These are phyloP conservation scores for Candida sp. DNA, from an alignment of 1,139 yeast species.

Conservation along the genomic window DNA sequence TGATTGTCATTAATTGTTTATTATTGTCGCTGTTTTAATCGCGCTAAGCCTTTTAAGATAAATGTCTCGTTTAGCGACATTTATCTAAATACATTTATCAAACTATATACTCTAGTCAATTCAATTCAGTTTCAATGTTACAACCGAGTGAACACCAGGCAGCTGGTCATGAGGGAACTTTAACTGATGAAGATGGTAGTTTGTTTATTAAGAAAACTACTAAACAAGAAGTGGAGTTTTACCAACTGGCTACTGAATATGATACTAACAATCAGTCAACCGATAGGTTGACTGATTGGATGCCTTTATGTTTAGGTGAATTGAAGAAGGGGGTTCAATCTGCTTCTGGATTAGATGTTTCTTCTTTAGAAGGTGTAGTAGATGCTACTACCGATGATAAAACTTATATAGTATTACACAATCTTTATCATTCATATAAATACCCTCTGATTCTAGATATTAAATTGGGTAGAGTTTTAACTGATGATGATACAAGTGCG, in stretches of 20 bases:
- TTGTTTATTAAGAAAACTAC: conserved; percentile 70
- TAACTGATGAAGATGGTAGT: conserved; percentile 54
- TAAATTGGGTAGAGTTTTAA: conserved; percentile 70
- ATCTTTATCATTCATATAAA: conserved; percentile 56
- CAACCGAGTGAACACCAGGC: conserved; percentile 46
- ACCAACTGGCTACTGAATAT: conserved; percentile 32
- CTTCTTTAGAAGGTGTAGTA: conserved; percentile 1
- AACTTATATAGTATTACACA: conserved; percentile 67
- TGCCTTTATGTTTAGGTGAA: conserved; percentile 39
- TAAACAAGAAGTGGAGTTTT: conserved; percentile 69
- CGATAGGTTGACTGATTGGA: conserved; percentile 49
- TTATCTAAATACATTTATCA: too few species aligned
- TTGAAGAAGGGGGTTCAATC: conserved; percentile 26
- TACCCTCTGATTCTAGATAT: conserved; percentile 79
- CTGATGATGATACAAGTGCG: conserved; percentile 56
- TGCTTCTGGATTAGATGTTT: conserved; percentile 3
- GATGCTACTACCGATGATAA: conserved; percentile 11
- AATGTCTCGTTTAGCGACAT: too few species aligned
- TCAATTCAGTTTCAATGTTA: too few species aligned
- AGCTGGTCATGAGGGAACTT: conserved; percentile 88
- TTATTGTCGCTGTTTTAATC: too few species aligned
- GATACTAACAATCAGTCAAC: conserved; percentile 11
- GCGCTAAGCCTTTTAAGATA: too few species aligned
- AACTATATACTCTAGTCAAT: too few species aligned
- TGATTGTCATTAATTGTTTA: too few species aligned